phyloP scores from a whole-genome alignment of 2,329 filamentous ascomycete genomes.

The Colletotrichum liriopes region DNA sequence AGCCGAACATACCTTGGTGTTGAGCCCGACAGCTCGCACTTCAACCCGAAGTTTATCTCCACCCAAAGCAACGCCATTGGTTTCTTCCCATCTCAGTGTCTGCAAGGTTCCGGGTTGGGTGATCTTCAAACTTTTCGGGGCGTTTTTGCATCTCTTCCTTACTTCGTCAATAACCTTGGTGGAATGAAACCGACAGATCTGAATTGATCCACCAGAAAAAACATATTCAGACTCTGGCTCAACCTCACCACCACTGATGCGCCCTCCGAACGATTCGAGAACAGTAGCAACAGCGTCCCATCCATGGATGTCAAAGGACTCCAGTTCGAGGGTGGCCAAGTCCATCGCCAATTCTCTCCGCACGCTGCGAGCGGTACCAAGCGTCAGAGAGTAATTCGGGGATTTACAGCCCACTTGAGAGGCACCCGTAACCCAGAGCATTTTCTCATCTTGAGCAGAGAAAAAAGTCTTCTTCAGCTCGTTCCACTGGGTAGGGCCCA shows the following conservation, averaged over 20 bases:
- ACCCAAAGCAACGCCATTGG: background rate
- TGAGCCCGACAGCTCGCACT: constrained; percentile 22
- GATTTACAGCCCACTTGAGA: constrained; percentile 48
- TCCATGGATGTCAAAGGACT: constrained; percentile 31
- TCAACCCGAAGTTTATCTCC: constrained; percentile 4
- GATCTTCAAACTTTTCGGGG: background rate
- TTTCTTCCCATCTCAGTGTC: constrained; percentile 14
- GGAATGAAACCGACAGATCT: constrained; percentile 46
- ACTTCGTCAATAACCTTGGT: constrained; percentile 17
- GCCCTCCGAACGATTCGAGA: constrained; percentile 7
- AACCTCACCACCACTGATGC: background rate
- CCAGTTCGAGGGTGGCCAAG: constrained; percentile 52
- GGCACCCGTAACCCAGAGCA: constrained; percentile 53
- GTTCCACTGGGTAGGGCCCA: constrained; percentile 1
- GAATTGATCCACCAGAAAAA: constrained; percentile 47
- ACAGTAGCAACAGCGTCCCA: constrained; percentile 13
- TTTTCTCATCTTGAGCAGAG: constrained; percentile 29
- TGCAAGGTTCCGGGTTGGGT: background rate
- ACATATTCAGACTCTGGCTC: constrained; percentile 53
- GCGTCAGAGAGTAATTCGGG: constrained; percentile 48
- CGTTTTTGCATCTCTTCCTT: background rate
- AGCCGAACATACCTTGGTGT: constrained; percentile 4
- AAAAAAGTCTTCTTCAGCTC: constrained; percentile 19
- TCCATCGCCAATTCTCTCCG: constrained; percentile 49
- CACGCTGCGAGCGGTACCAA: constrained; percentile 51